Conservation (phyloP, 768 basidiomycete genomes). For the Tylopilus sp. region DNA sequence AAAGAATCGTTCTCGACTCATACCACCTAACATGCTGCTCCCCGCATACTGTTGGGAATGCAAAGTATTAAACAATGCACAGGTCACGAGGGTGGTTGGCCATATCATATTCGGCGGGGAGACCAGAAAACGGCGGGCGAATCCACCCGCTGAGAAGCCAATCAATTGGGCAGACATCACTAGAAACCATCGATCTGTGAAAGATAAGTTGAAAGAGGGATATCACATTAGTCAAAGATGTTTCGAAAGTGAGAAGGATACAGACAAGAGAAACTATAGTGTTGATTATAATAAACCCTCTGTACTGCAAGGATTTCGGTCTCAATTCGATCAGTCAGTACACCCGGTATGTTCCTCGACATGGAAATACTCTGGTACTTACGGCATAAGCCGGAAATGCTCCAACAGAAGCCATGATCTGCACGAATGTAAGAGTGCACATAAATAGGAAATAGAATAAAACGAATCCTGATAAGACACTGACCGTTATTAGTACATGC, state of each 20-base stretch:
- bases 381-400: conserved; percentile 61
- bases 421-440: conserved; percentile 28
- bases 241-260: neutral
- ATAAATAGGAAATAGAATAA: conserved; percentile 21
- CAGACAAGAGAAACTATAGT: conserved; percentile 58
- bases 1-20: conserved; percentile 79
- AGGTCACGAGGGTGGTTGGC: conserved; percentile 72
- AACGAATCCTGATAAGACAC: conserved; percentile 26
- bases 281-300: conserved; percentile 66
- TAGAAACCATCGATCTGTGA: conserved; percentile 71
- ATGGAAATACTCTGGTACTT: conserved; percentile 14
- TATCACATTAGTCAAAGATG: conserved; percentile 2
- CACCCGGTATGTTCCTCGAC: neutral
- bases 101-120: conserved; percentile 62
- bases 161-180: conserved; percentile 76
- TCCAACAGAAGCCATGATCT: conserved; percentile 57
- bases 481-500: conserved; percentile 62
- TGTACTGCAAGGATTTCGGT: conserved; percentile 79
- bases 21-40: conserved; percentile 55
- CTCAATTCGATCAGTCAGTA: conserved; percentile 13
- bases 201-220: neutral
- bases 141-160: conserved; percentile 80
- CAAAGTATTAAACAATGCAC: conserved; percentile 73
- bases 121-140: conserved; percentile 71
- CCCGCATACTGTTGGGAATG: conserved; percentile 69